Conservation (phyloP, 2,329 filamentous ascomycete genomes). For the Podosphaera aphanis region DNA sequence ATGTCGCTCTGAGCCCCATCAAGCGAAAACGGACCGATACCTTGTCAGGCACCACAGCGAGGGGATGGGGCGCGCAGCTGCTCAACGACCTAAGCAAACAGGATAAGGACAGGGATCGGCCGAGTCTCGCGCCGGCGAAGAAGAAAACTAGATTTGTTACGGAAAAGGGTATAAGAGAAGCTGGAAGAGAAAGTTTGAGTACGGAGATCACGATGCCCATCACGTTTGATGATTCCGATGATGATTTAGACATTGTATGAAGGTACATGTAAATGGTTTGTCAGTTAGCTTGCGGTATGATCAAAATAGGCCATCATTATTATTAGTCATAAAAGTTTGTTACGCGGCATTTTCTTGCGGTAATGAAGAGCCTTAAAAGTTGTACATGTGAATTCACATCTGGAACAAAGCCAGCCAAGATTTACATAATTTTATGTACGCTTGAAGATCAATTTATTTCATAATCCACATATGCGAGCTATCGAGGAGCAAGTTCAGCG, state of each 20-base stretch:
- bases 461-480: neutral
- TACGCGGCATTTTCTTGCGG: too few relatives aligned
- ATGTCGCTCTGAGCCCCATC: constrained; percentile 32
- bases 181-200: constrained; percentile 50
- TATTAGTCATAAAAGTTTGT: too few relatives aligned
- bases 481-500: neutral
- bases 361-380: too few relatives aligned
- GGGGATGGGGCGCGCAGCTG: constrained; percentile 35
- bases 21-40: constrained; percentile 32
- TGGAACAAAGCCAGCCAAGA: too few relatives aligned
- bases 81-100: constrained; percentile 30
- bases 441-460: too few relatives aligned
- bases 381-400: too few relatives aligned
- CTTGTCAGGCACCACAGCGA: constrained; percentile 9
- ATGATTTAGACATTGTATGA: constrained; percentile 15
- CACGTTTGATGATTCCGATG: constrained; percentile 11
- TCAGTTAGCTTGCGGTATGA: too few relatives aligned
- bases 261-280: neutral
- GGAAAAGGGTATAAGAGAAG: constrained; percentile 53
- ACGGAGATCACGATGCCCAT: constrained; percentile 19
- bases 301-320: too few relatives aligned
- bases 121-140: constrained; percentile 20
- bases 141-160: constrained; percentile 67
- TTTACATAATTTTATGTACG: too few relatives aligned
- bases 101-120: constrained; percentile 36